Evolutionary conservation across 768 basidiomycete species (phyloP).

Genomic region (Rhizopogon roseolus): DNA sequence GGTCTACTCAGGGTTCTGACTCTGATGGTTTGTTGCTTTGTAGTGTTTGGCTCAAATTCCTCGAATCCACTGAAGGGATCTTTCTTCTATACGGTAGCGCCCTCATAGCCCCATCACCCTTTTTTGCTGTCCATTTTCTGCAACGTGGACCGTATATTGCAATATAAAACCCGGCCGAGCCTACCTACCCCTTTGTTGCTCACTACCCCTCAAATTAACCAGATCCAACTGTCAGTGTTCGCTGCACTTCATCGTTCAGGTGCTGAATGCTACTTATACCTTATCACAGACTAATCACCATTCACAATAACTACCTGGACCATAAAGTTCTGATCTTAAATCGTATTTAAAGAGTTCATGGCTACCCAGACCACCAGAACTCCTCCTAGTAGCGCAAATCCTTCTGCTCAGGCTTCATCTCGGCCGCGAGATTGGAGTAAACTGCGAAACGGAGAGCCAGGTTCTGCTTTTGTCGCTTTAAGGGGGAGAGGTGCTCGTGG

Average conservation of each 20-base stretch:
- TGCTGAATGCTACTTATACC: not conserved
- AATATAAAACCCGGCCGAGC: not conserved
- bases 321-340: not conserved
- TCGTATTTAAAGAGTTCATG: slow-evolving; percentile 27
- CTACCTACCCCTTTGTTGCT: not conserved
- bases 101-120: not conserved
- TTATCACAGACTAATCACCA: not conserved
- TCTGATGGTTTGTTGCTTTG: slow-evolving; percentile 21
- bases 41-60: slow-evolving; percentile 21
- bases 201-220: not conserved
- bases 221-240: not conserved
- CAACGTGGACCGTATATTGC: not conserved
- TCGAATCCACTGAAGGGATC: slow-evolving; percentile 2
- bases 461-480: slow-evolving; percentile 42
- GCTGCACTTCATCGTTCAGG: not conserved
- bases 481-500: slow-evolving; percentile 32
- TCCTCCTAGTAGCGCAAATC: slow-evolving; percentile 19
- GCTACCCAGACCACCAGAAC: slow-evolving; percentile 34
- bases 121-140: not conserved
- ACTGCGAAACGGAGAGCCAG: slow-evolving; percentile 37
- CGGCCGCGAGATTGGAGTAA: slow-evolving; percentile 39
- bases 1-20: not conserved
- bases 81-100: not conserved
- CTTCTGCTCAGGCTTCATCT: slow-evolving; percentile 24
- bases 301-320: not conserved